phyloP scores from a whole-genome alignment of 306 rosid species.

The Rosa persica region DNA sequence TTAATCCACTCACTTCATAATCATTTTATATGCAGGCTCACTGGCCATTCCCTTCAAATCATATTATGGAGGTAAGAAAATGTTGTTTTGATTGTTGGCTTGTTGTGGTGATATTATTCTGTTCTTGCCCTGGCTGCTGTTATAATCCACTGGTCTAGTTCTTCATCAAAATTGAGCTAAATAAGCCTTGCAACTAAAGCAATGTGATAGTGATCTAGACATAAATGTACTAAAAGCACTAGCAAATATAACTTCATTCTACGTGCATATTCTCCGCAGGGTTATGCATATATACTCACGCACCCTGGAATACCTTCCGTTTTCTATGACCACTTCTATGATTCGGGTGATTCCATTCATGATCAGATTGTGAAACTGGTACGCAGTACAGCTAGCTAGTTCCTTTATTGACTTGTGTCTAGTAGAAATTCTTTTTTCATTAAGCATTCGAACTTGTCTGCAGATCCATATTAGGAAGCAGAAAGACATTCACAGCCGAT shows the following conservation, averaged over 20 bases:
- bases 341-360: slow-evolving; percentile 58
- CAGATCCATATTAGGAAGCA: slow-evolving; percentile 79
- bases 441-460: slow-evolving; percentile 23
- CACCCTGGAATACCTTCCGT: slow-evolving; percentile 94
- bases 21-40: slow-evolving; percentile 71
- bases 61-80: slow-evolving; percentile 76
- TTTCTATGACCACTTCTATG: slow-evolving; percentile 87
- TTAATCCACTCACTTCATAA: slow-evolving; percentile 20
- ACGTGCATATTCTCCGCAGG: slow-evolving; percentile 39
- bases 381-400: slow-evolving; percentile 15
- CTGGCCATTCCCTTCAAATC: slow-evolving; percentile 83
- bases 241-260: neutral
- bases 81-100: neutral
- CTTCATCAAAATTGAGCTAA: neutral
- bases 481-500: slow-evolving; percentile 74
- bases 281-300: slow-evolving; percentile 82
- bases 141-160: neutral
- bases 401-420: neutral
- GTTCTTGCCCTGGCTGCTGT: neutral
- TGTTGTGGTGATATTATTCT: neutral
- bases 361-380: slow-evolving; percentile 84
- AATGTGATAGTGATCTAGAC: neutral
- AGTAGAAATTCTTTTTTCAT: neutral
- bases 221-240: neutral
- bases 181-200: neutral